Conservation (phyloP, 768 basidiomycete genomes). For the Amanita exitialis region DNA sequence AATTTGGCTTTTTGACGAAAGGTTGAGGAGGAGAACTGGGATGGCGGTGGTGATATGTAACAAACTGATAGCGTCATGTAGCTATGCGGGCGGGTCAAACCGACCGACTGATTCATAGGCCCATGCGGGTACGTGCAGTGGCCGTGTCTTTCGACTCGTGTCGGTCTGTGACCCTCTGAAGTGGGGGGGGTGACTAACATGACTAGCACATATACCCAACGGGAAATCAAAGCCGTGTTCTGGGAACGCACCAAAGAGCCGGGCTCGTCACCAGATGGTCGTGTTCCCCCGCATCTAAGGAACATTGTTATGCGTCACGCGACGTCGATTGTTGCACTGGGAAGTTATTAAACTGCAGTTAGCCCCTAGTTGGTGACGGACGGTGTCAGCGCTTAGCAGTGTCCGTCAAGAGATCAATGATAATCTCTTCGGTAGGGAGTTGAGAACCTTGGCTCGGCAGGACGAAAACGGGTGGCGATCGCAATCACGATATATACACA, state of each 20-base stretch:
- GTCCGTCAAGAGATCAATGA: neutral
- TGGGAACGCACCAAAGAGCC: neutral
- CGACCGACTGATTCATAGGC: neutral
- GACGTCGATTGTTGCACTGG: neutral
- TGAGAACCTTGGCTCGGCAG: neutral
- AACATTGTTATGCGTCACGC: neutral
- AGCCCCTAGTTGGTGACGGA: neutral
- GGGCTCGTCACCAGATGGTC: neutral
- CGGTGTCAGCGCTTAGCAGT: neutral
- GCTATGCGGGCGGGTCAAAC: neutral
- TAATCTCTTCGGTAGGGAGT: neutral
- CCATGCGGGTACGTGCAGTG: neutral
- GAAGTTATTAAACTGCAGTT: neutral
- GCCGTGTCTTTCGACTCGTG: neutral
- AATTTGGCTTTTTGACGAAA: constrained; percentile 6
- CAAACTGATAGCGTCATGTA: neutral
- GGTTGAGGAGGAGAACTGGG: neutral
- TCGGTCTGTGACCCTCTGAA: neutral
- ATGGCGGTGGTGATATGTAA: neutral
- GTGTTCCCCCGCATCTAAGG: neutral
- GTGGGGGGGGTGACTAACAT: neutral
- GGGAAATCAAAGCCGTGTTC: neutral
- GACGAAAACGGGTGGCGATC: neutral
- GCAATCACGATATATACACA: neutral
- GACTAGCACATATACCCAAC: neutral